Conservation (phyloP, 306 rosid genomes). For the Cucurbita moschata region DNA sequence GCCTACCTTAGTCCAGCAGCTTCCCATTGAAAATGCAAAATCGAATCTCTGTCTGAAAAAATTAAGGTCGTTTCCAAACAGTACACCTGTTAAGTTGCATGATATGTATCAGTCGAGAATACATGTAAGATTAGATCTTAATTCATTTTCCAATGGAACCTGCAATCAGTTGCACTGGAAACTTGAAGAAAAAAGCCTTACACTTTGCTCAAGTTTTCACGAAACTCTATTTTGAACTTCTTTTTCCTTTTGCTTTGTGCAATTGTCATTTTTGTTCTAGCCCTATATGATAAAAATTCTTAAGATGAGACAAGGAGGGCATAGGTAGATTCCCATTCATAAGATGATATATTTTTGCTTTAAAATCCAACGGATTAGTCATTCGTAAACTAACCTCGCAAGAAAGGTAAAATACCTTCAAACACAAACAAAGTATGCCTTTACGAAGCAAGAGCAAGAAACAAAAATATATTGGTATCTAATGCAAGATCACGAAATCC, state of each 20-base stretch:
- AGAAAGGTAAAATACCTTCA: neutral
- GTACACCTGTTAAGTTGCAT: slow-evolving; percentile 1
- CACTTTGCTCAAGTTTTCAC: neutral
- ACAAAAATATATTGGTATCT: neutral
- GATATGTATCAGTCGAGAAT: neutral
- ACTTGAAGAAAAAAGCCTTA: neutral
- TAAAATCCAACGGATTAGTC: neutral
- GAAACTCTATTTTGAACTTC: neutral
- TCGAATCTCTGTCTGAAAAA: slow-evolving; percentile 5
- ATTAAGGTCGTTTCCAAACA: slow-evolving; percentile 3
- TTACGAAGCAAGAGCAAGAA: neutral
- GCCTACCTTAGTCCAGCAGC: slow-evolving; percentile 47
- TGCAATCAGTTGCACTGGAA: neutral
- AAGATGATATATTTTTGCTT: neutral
- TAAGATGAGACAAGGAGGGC: neutral
- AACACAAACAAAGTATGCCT: neutral
- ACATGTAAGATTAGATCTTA: neutral
- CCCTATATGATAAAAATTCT: neutral
- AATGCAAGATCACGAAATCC: neutral
- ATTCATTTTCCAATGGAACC: neutral
- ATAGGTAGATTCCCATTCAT: neutral
- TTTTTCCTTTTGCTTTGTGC: neutral
- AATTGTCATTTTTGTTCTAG: neutral
- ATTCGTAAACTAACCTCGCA: neutral
- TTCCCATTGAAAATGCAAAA: slow-evolving; percentile 41